Evolutionary conservation across 257 asterid genomes (phyloP), one percentile per base, ranked within the genome.

Genomic region (Solanum lycopersicoides): DNA sequence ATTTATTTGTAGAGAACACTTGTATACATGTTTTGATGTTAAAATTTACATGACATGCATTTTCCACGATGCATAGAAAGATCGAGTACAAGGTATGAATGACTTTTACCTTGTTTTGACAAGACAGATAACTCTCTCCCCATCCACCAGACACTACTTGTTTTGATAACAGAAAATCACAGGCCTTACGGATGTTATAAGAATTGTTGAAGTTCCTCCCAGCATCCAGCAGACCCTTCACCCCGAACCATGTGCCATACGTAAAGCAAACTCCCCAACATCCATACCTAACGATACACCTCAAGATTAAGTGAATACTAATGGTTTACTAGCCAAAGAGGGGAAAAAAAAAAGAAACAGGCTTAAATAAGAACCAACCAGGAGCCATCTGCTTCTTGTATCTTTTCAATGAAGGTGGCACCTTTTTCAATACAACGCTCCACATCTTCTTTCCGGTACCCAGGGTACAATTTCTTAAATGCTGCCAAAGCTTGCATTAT

Each of bases 241-340:
- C 90, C 56, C 98, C 98, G 86, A 97, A 95, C 99, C 98, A 97
- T 82, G 92, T 86, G 88, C 95, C 98, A 87, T 97, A 97, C 73
- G 98, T 95, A 92, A 94, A 97, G 93, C 97, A 97, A 88, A 95
- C 95, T 86, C 93, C 99, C 98, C 98, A 97, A 72, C 97, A 95
- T 53, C 99, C 99, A 89, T 97, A 95, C 99, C 98, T 97, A 75
- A 23, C 9, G 34, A 39, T n/a, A 75, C 39, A 41, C 83, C 34
- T 75, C 56, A 75, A 41, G 34, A 39, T 41, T 39, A 12, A 75
- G 83, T 39, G 21, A 39, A 39, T 75, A 21, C 34, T 75, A 39
- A 75, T 21, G 56, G 50, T 74, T 37, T 37, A 74, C 50, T 20
- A 12, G 82, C 50, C 16, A 74, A 37, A 37, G 18, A 74, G 82